phyloP scores from a whole-genome alignment of 1,284 basidiomycete species.

The Cerioporus squamosus region DNA sequence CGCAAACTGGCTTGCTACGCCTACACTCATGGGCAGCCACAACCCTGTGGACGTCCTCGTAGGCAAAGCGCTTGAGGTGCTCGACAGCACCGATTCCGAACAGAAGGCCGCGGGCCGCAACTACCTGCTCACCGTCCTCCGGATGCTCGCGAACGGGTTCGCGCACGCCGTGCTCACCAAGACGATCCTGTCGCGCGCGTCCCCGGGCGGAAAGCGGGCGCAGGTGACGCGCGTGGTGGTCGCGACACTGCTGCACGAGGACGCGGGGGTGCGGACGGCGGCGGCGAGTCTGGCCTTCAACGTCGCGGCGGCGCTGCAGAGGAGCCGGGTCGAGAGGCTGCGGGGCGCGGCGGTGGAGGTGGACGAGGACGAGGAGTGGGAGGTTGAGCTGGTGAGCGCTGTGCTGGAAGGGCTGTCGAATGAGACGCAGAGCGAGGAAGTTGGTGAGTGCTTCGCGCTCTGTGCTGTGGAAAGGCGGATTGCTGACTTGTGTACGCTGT shows the following conservation, averaged over 20 bases:
- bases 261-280: constrained; percentile 73
- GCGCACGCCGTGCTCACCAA: constrained; percentile 57
- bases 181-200: constrained; percentile 46
- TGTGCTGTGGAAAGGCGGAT: background rate
- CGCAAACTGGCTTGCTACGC: constrained; percentile 52
- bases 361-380: constrained; percentile 77
- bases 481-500: constrained; percentile 7
- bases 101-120: constrained; percentile 41
- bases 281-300: constrained; percentile 86
- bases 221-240: constrained; percentile 53
- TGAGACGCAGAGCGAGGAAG: constrained; percentile 77
- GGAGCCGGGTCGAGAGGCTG: constrained; percentile 51
- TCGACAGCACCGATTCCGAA: constrained; percentile 35
- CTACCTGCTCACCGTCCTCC: constrained; percentile 71
- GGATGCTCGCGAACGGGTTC: constrained; percentile 78
- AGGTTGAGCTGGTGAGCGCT: constrained; percentile 80
- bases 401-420: constrained; percentile 74
- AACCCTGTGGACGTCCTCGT: constrained; percentile 50
- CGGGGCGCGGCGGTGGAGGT: constrained; percentile 38
- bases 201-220: constrained; percentile 24
- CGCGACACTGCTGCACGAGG: constrained; percentile 68
- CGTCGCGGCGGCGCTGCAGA: constrained; percentile 67
- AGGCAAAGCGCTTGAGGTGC: constrained; percentile 41
- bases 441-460: constrained; percentile 56
- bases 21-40: constrained; percentile 33